A percentile compares a stretch with the other conserved stretches of the same genome.
Evolutionary conservation across 306 rosid species (phyloP).

Genomic region (Sechiopsis laciniata): DNA sequence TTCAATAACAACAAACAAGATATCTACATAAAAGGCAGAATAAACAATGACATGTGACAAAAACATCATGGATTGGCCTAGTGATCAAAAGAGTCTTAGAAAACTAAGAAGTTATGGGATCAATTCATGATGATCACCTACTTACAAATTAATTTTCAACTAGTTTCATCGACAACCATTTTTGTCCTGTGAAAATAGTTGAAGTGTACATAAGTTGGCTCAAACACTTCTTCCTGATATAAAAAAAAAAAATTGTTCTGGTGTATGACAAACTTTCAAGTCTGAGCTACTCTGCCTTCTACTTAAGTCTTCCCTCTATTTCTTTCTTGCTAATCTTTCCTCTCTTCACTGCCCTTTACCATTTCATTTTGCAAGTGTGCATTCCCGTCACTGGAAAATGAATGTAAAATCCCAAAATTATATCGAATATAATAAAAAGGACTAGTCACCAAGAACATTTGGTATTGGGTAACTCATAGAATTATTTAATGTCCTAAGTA

Average conservation of each 20-base stretch:
- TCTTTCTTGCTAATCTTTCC: constrained; percentile 9
- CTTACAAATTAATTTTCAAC: too few species aligned
- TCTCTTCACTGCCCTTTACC: not conserved
- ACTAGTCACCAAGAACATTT: not conserved
- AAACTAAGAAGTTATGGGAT: too few species aligned
- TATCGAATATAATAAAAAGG: not conserved
- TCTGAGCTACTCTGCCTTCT: not conserved
- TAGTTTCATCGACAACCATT: too few species aligned
- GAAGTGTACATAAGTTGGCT: too few species aligned
- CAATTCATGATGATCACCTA: too few species aligned
- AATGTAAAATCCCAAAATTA: not conserved
- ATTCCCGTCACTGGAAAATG: not conserved
- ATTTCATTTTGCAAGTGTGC: not conserved
- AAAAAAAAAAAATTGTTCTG: too few species aligned
- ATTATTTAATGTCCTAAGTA: not conserved
- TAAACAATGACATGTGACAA: not conserved
- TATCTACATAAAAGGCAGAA: not conserved
- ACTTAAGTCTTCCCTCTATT: not conserved
- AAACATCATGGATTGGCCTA: too few species aligned
- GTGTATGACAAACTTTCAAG: constrained; percentile 3
- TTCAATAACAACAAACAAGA: not conserved
- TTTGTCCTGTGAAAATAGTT: too few species aligned
- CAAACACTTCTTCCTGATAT: too few species aligned
- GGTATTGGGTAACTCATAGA: not conserved
- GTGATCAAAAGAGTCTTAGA: too few species aligned